Evolutionary conservation across 2,329 filamentous ascomycete genomes (phyloP).

Genomic region (Basipetospora sp.): DNA sequence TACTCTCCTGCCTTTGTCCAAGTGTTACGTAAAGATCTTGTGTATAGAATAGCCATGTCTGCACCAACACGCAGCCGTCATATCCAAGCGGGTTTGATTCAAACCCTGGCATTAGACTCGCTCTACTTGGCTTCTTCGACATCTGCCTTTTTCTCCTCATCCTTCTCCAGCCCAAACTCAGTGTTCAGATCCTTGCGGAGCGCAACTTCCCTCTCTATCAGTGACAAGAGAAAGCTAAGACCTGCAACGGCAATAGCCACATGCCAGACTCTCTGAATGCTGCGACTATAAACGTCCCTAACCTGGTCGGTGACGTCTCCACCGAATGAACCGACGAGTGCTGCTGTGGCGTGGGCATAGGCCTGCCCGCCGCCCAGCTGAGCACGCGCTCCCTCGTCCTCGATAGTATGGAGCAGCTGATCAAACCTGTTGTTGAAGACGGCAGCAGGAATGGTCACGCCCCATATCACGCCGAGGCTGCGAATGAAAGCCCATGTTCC

Average conservation of each 20-base stretch:
- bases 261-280: constrained; percentile 13
- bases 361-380: constrained; percentile 14
- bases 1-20: no score
- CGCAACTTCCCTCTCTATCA: constrained; percentile 15
- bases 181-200: constrained; percentile 16
- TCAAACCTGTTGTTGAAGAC: constrained; percentile 43
- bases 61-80: not conserved
- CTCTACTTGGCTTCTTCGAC: constrained; percentile 1
- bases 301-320: constrained; percentile 11
- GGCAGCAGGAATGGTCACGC: constrained; percentile 65
- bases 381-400: constrained; percentile 9
- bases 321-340: constrained; percentile 13
- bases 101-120: not conserved
- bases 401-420: constrained; percentile 10
- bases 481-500: constrained; percentile 53
- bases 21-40: no score
- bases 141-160: constrained; percentile 5
- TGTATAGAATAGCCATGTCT: not conserved
- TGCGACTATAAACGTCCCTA: constrained; percentile 13
- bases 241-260: constrained; percentile 12
- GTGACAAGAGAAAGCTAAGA: constrained; percentile 11
- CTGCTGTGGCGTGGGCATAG: constrained; percentile 15
- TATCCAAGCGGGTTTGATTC: not conserved
- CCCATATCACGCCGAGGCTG: constrained; percentile 56
- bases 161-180: constrained; percentile 14